Percentiles rank a stretch among this genome's conserved stretches.
phyloP scores from a whole-genome alignment of 148 eudicot species.

The Limonium bicolor region DNA sequence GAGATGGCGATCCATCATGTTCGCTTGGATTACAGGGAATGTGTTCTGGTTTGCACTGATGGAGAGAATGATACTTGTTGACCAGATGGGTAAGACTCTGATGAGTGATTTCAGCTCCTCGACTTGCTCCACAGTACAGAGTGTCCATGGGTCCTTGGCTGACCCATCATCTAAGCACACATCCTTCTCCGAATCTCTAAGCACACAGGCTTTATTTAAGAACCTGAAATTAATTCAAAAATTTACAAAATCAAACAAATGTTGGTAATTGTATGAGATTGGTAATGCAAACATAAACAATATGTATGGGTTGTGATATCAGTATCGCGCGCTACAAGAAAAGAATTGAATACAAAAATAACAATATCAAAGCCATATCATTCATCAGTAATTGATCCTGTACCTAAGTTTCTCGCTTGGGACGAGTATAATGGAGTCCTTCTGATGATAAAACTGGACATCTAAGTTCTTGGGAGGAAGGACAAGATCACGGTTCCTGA shows the following conservation, averaged over 20 bases:
- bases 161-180: slow-evolving; percentile 24
- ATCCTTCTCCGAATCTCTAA: slow-evolving; percentile 30
- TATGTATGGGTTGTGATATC: too few relatives aligned
- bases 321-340: not conserved
- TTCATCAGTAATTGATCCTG: too few relatives aligned
- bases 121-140: slow-evolving; percentile 56
- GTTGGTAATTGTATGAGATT: too few relatives aligned
- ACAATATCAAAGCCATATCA: too few relatives aligned
- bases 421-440: slow-evolving; percentile 16
- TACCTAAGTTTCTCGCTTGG: slow-evolving; percentile 56
- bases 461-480: slow-evolving; percentile 13
- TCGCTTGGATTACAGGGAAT: slow-evolving; percentile 44
- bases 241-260: not conserved
- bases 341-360: not conserved
- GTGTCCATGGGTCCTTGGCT: slow-evolving; percentile 36
- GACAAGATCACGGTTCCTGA: slow-evolving; percentile 27
- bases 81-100: slow-evolving; percentile 64
- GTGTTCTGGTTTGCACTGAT: slow-evolving; percentile 37
- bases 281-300: too few relatives aligned
- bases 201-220: slow-evolving; percentile 64
- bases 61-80: slow-evolving; percentile 48
- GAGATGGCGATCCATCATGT: slow-evolving; percentile 62
- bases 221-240: slow-evolving; percentile 22
- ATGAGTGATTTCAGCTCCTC: slow-evolving; percentile 64
- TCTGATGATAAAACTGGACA: slow-evolving; percentile 18